Base-by-base conservation (phyloP, 768 basidiomycete genomes). In the Mycena rebaudengoi region DNA sequence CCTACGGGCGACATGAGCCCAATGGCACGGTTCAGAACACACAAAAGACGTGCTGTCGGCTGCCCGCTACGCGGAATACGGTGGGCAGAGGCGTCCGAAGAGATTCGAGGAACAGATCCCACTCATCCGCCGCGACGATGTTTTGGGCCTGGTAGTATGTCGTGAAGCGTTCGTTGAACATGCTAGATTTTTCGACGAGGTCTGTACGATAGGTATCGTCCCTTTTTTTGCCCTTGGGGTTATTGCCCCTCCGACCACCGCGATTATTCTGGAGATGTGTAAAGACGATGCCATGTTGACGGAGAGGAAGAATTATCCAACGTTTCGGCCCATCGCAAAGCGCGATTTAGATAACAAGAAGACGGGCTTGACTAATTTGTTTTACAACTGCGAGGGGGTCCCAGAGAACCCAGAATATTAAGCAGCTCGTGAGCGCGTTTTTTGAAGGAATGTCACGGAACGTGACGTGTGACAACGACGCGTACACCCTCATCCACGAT, bases 31-130 rank as follows among this genome's bases (percentile, higher is more conserved):
- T 13, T 26, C 37, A 39, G 45, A 39, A 33, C 32, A n/a, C n/a
- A 32, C 18, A 41, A 32, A 35, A 65, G 40, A 78, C 80, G 66
- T 74, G 96, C 96, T 91, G 86, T 74, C 95, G 83, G 66, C 90
- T 94, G 0, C 95, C 94, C 0, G 95, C 90, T 18, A 99, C 89
- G 39, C 98, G 85, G 76, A 99, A 99, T 0, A 96, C 98, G 0
- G 95, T 97, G 4, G 98, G 98, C 39, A 99, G 80, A 35, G 93
- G 92, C 26, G 80, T 80, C 41, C 86, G 84, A 59, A 97, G 74
- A 1, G 85, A 75, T 6, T 86, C 82, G 66, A 95, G 76, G 62
- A 98, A 91, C 1, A 66, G 48, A 0, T 88, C 83, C 94, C 95
- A 99, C 74, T 99, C 94, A 2, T 87, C 85, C 0, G 90, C 88